These are phyloP conservation scores for Penicillium sp. DNA, from an alignment of 2,329 filamentous ascomycete genomes.

Conservation along the genomic window DNA sequence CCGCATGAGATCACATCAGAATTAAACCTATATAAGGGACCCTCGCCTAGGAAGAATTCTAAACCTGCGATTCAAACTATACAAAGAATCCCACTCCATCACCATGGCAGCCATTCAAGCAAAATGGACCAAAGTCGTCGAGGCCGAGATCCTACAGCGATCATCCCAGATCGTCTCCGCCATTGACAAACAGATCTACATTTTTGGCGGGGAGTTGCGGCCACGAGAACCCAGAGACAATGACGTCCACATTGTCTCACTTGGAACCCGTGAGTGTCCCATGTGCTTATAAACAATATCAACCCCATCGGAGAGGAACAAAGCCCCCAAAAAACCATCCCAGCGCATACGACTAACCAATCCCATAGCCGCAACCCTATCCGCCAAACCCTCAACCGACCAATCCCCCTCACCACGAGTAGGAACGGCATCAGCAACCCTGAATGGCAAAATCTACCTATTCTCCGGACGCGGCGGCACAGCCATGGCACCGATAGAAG, in stretches of 20 bases:
- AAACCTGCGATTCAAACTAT: neutral
- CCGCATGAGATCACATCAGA: neutral
- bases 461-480: slow-evolving; percentile 75
- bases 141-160: slow-evolving; percentile 40
- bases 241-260: slow-evolving; percentile 63
- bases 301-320: neutral
- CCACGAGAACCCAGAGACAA: slow-evolving; percentile 69
- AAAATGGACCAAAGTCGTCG: slow-evolving; percentile 18
- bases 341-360: neutral
- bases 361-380: neutral
- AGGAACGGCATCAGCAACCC: slow-evolving; percentile 67
- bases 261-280: slow-evolving; percentile 33
- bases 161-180: slow-evolving; percentile 72
- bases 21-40: neutral
- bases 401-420: slow-evolving; percentile 63
- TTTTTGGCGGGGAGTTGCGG: slow-evolving; percentile 74
- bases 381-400: neutral
- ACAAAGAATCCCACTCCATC: too few relatives aligned
- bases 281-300: neutral
- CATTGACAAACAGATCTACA: slow-evolving; percentile 56
- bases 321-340: neutral
- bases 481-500: slow-evolving; percentile 68
- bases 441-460: slow-evolving; percentile 70
- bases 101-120: neutral
- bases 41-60: too few relatives aligned